These are phyloP conservation scores for Graphilbum fragrans DNA, from an alignment of 2,329 filamentous ascomycete species.

Conservation along the genomic window DNA sequence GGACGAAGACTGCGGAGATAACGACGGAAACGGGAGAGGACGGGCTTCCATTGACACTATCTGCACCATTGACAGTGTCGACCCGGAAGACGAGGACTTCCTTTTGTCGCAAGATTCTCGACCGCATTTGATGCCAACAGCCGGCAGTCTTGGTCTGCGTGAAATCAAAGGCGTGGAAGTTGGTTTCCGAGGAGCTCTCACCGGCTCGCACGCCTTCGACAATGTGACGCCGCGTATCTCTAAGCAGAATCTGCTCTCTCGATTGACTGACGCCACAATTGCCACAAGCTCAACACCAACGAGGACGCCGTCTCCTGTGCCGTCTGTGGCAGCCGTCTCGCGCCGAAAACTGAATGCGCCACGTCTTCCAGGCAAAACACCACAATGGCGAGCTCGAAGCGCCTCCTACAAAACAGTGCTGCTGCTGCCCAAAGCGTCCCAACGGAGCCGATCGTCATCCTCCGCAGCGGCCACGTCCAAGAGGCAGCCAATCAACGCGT, in stretches of 20 bases:
- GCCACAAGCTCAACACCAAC: neutral
- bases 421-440: neutral
- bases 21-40: neutral
- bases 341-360: too few relatives aligned
- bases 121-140: constrained; percentile 12
- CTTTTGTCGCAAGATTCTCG: neutral
- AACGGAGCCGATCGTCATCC: neutral
- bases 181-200: constrained; percentile 17
- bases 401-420: neutral
- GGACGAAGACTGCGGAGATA: constrained; percentile 5
- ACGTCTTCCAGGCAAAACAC: too few relatives aligned
- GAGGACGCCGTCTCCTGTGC: neutral
- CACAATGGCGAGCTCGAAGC: constrained; percentile 3
- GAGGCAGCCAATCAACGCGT: neutral
- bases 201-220: constrained; percentile 14
- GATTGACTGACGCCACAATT: neutral
- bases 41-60: constrained; percentile 8
- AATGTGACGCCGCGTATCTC: neutral
- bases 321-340: too few relatives aligned
- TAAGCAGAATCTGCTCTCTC: neutral
- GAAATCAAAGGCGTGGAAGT: constrained; percentile 14
- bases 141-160: constrained; percentile 18
- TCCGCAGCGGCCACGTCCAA: neutral
- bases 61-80: neutral
- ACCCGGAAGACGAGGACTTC: neutral